Percentiles rank a stretch among this genome's conserved stretches.
Conservation (phyloP, 257 asterid genomes). For the Solanum rostratum region DNA sequence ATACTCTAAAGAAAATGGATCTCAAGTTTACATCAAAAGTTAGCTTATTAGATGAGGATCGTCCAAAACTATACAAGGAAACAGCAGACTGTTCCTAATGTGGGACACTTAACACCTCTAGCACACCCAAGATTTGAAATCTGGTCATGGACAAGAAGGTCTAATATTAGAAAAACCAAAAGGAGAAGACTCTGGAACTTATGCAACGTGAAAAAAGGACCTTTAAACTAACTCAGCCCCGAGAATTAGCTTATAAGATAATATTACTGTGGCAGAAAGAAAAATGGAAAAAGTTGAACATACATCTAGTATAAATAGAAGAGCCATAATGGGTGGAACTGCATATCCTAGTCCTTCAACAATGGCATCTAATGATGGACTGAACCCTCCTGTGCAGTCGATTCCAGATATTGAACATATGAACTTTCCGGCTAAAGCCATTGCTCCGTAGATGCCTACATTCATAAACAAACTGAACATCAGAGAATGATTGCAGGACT, state of each 20-base stretch:
- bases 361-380: slow-evolving; percentile 62
- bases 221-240: neutral
- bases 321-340: slow-evolving; percentile 95
- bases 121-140: neutral
- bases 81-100: neutral
- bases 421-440: slow-evolving; percentile 91
- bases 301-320: slow-evolving; percentile 86
- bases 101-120: neutral
- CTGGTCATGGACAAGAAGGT: neutral
- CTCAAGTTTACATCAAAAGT: neutral
- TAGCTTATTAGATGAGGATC: neutral
- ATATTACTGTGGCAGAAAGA: neutral
- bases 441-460: slow-evolving; percentile 81
- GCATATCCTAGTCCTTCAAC: slow-evolving; percentile 93
- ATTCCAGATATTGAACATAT: slow-evolving; percentile 85
- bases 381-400: slow-evolving; percentile 79
- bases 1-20: neutral
- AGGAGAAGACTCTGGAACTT: neutral
- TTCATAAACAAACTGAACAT: slow-evolving; percentile 1
- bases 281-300: neutral
- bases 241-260: neutral
- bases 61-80: neutral
- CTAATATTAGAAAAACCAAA: neutral
- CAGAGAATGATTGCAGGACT: neutral
- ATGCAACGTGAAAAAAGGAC: neutral